Conservation (phyloP, 441 rosid genomes). For the Erodium texanum region DNA sequence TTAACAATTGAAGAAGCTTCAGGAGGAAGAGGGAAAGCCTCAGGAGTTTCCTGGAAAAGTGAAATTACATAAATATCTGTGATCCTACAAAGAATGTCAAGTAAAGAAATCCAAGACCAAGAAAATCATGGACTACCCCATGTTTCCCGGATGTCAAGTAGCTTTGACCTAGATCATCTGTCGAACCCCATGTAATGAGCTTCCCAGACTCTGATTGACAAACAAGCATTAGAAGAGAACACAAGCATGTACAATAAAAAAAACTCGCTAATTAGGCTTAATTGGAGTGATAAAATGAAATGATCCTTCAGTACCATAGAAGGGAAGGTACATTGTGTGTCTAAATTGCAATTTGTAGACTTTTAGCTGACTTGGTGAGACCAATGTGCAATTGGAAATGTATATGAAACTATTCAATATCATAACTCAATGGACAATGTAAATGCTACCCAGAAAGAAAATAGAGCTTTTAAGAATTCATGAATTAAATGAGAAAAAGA, state of each 20-base stretch:
- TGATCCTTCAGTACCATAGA: neutral
- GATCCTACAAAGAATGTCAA: constrained; percentile 1
- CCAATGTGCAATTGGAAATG: neutral
- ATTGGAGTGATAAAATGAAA: neutral
- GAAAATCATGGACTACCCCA: constrained; percentile 51
- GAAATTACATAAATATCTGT: constrained; percentile 14
- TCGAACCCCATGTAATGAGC: constrained; percentile 98
- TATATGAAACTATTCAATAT: neutral
- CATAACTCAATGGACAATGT: neutral
- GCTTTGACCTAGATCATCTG: constrained; percentile 97
- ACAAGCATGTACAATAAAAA: neutral
- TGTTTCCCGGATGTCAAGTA: constrained; percentile 93
- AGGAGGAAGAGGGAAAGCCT: constrained; percentile 82
- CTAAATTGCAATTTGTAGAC: neutral
- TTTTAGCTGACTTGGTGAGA: neutral
- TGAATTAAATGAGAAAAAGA: neutral
- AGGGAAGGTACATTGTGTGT: neutral
- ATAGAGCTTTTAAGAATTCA: too few relatives aligned
- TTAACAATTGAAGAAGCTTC: constrained; percentile 43
- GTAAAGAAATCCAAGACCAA: constrained; percentile 13
- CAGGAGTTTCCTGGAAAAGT: constrained; percentile 66
- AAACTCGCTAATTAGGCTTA: neutral
- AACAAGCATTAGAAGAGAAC: constrained; percentile 3
- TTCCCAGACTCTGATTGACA: constrained; percentile 66
- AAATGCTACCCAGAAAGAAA: neutral